Evolutionary conservation across 2,329 filamentous ascomycete species (phyloP).

Genomic region (Fusarium protoensiforme): DNA sequence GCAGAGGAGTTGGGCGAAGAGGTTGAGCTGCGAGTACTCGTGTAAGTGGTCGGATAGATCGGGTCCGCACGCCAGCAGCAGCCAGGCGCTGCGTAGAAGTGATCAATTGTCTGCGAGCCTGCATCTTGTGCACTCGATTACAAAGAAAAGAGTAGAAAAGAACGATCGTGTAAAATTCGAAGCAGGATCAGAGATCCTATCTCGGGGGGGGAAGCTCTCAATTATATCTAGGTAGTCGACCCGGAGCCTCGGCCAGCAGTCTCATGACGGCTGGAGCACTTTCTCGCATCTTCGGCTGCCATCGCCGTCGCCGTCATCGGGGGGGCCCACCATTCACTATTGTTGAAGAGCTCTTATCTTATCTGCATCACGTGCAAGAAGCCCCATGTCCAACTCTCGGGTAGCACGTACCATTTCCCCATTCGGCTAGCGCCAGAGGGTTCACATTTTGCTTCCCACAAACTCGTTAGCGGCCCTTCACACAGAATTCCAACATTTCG

Average conservation of each 20-base stretch:
- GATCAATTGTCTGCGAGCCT: slow-evolving; percentile 54
- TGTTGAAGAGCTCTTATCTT: slow-evolving; percentile 33
- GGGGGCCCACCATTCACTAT: neutral
- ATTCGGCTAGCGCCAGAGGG: slow-evolving; percentile 53
- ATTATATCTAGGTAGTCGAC: slow-evolving; percentile 32
- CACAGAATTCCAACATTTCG: slow-evolving; percentile 56
- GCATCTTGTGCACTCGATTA: slow-evolving; percentile 47
- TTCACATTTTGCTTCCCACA: slow-evolving; percentile 58
- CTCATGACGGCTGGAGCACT: slow-evolving; percentile 45
- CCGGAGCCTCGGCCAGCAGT: slow-evolving; percentile 25
- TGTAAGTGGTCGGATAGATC: slow-evolving; percentile 44
- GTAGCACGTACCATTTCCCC: slow-evolving; percentile 32
- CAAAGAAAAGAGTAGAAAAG: slow-evolving; percentile 1
- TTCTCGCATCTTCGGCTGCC: slow-evolving; percentile 55
- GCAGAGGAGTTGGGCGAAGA: slow-evolving; percentile 35
- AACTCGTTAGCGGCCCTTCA: slow-evolving; percentile 55
- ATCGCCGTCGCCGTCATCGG: slow-evolving; percentile 32
- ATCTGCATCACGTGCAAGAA: slow-evolving; percentile 48
- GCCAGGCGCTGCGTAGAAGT: slow-evolving; percentile 51
- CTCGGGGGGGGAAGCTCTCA: slow-evolving; percentile 10
- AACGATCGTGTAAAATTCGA: slow-evolving; percentile 3
- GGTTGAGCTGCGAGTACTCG: slow-evolving; percentile 38
- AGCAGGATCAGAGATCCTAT: slow-evolving; percentile 11
- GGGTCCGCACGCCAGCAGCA: slow-evolving; percentile 45
- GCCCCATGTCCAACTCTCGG: slow-evolving; percentile 46